Base-by-base conservation (phyloP, 768 basidiomycete species). In the Omphalotus guepiniiformis region DNA sequence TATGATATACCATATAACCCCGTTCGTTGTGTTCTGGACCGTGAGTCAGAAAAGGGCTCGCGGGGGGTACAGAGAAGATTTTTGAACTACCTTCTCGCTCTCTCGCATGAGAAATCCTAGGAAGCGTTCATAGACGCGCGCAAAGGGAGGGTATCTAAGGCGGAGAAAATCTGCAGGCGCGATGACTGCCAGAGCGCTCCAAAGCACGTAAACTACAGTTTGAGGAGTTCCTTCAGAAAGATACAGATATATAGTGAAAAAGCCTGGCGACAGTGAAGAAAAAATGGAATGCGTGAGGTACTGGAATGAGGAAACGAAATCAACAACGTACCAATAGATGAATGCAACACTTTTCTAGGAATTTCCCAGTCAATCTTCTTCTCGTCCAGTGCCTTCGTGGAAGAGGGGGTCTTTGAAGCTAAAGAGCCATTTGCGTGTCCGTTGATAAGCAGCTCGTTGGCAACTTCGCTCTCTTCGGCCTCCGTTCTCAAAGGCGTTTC, bases 81-180 rank as follows among this genome's bases (percentile, higher is more conserved):
- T n/a, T n/a, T n/a, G 44, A 54, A 72, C 43, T 55, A 85, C 86
- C 69, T 80, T 83, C 71, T 94, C 93, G 52, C 80, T 81, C 53
- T 94, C 90, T 8, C 93, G 79, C 93, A 95, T 94, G 41, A 95
- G 75, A 56, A 88, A 83, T 18, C 93, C 92, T 3, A 92, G 64
- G 30, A 65, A 66, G 15, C 70, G 68, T 61, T 94, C 92, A 58
- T 88, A 94, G 6, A 79, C 58, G 38, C 74, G 70, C n/a, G 79
- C 89, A 56, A 94, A 86, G 0, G 68, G 54, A 2, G 80, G 75
- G 28, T 70, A 81, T 23, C 74, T 73, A 35, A 95, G 74, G 22
- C 93, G 80, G 26, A 94, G 66, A 34, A 87, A 55, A 64, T 95
- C 93, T 48, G 80, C 73, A n/a, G 84, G 80, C 36, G 79, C 71